Base-by-base conservation (phyloP, 2,329 filamentous ascomycete species). In the Aureobasidium musti region DNA sequence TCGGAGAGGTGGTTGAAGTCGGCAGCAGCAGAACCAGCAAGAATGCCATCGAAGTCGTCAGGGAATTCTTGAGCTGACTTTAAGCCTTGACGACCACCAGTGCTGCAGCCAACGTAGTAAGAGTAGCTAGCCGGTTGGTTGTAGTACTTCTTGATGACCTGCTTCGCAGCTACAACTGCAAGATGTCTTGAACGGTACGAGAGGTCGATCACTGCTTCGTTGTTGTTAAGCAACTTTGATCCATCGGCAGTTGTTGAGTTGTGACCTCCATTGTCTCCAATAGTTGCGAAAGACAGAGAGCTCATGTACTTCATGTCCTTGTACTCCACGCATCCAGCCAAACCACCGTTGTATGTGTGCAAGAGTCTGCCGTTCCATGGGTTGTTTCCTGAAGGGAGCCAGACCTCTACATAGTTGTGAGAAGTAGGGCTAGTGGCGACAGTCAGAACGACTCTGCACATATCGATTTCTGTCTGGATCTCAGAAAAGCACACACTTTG, bases 31-130 rank as follows among this genome's bases (percentile, higher is more conserved):
- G 80, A 77, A 23, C 79, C 80, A 63, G 75, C 74, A 5, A 73
- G 68, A 52, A 83, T 79, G 43, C 81, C 81, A 66, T 83, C 81
- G 61, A 82, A 83, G 68, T 82, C 81, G 17, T 78, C 72, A 0
- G 81, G 81, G 68, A 77, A 83, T 53, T 77, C 73, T 66, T 82
- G 77, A 4, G 79, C 76, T 2, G 78, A 78, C 68, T 81, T 81
- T 65, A 82, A 73, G 41, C 81, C 81, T 70, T 83, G 80, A n/a
- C 78, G 76, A 23, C 81, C 81, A 67, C 81, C 81, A n/a, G 79
- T 79, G 1, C 80, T 82, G 72, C 81, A 83, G 26, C 80, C 80
- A 10, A 81, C 71, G 69, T 79, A 83, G 73, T 83, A 83, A 23
- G 79, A 79, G 67, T 82, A 79, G 41, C 73, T 72, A 59, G 75